Evolutionary conservation across 768 basidiomycete genomes (phyloP), one percentile per base, ranked within the genome.

Genomic region (Cystofilobasidium capitatum): DNA sequence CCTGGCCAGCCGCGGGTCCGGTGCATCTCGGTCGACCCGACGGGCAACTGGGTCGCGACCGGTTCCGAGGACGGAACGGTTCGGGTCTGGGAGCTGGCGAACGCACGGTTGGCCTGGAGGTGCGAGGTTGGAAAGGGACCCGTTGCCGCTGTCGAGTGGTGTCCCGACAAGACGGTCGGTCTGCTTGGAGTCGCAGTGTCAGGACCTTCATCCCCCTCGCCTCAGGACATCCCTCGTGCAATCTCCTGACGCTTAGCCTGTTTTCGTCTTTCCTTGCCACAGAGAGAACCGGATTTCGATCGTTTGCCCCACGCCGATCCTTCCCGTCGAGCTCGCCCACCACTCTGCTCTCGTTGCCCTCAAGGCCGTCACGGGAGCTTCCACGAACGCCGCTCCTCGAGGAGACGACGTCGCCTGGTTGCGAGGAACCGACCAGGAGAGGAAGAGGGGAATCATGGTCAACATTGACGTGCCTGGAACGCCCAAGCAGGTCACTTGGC

Each of bases 111-210:
- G 75, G 84, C 92, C 29, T 88, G 87, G 78, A 82, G 84, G 72
- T 98, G 92, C 91, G 82, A 83, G 73, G 84, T 97, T 71, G 82
- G 84, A 64, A 79, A 82, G 71, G 89, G 87, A 73, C 73, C 79
- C 2, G 82, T 99, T 70, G 88, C 88, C 54, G 82, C 88, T 35
- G 78, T 94, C 12, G 90, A 91, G 66, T 99, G 96, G 96, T 94
- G 91, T 75, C 93, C 94, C 24, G 84, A 90, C 73, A 81, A 80
- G 65, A 91, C 93, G 73, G 83, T 86, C 71, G 83, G 80, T 71
- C 89, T 87, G 76, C 87, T 93, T 72, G 85, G 84, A 29, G 86
- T 88, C 71, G 86, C 85, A 71, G 78, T 86, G 91, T 93, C 76
- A 77, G 91, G 83, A 29, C 9, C 16, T 13, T 31, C 7, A n/a